phyloP scores from a whole-genome alignment of 2,329 filamentous ascomycete genomes.

The Setomelanomma holmii region DNA sequence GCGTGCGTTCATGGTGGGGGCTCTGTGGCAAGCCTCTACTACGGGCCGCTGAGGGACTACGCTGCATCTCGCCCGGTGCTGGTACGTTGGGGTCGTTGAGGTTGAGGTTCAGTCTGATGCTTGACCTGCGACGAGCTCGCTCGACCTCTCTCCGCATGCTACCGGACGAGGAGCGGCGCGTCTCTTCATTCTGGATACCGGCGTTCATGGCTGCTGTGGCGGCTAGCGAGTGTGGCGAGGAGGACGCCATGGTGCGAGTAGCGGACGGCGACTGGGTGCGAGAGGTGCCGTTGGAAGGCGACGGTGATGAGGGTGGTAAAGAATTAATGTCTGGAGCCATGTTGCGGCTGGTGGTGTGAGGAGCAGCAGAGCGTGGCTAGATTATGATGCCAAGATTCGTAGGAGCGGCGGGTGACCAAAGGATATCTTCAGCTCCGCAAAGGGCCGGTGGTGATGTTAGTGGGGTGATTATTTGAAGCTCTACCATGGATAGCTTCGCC shows the following conservation, averaged over 20 bases:
- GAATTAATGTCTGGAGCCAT: slow-evolving; percentile 68
- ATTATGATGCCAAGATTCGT: background rate
- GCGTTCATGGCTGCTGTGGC: slow-evolving; percentile 81
- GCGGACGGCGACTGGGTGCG: slow-evolving; percentile 42
- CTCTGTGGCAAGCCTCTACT: slow-evolving; percentile 52
- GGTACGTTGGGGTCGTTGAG: slow-evolving; percentile 74
- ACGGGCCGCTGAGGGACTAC: slow-evolving; percentile 44
- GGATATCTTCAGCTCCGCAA: background rate
- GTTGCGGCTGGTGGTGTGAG: slow-evolving; percentile 21
- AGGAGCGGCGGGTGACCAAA: background rate
- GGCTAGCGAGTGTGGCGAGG: slow-evolving; percentile 74
- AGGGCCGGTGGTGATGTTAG: background rate
- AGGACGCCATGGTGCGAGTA: slow-evolving; percentile 57
- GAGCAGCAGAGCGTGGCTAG: background rate
- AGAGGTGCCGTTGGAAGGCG: slow-evolving; percentile 29
- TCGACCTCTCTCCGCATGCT: slow-evolving; percentile 54
- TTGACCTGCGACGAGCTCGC: slow-evolving; percentile 68
- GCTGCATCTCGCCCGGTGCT: slow-evolving; percentile 72
- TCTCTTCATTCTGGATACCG: slow-evolving; percentile 71
- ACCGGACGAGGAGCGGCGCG: slow-evolving; percentile 55
- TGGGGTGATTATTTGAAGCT: slow-evolving; percentile 1
- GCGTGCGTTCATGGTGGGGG: slow-evolving; percentile 70
- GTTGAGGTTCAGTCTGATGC: slow-evolving; percentile 75
- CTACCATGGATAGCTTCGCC: background rate
- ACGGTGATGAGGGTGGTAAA: slow-evolving; percentile 58